A percentile compares a stretch with the other conserved stretches of the same genome.
phyloP scores from a whole-genome alignment of 2,329 filamentous ascomycete species.

The Massarina eburnea region DNA sequence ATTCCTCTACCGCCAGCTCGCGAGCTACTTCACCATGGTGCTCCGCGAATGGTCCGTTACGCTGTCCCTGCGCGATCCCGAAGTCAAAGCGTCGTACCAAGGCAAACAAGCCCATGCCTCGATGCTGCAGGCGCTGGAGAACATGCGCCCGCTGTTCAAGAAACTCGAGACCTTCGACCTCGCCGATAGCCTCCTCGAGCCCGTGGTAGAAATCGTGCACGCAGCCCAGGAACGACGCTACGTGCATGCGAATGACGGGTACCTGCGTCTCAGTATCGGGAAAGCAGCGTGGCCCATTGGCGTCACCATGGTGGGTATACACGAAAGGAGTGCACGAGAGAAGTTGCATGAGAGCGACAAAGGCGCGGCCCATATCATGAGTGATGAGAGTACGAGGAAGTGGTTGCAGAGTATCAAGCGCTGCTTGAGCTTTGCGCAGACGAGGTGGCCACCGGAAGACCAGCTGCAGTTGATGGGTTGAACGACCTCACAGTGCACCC shows the following conservation, averaged over 20 bases:
- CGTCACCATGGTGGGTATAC: constrained; percentile 99
- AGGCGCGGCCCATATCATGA: constrained; percentile 91
- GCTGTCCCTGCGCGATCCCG: constrained; percentile 61
- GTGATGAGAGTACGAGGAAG: constrained; percentile 92
- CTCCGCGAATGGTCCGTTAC: constrained; percentile 82
- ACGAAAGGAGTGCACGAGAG: constrained; percentile 92
- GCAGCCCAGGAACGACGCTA: constrained; percentile 89
- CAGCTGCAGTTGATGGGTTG: constrained; percentile 92
- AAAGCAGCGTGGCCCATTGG: constrained; percentile 99
- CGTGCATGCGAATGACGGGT: constrained; percentile 95
- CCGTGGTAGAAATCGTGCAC: constrained; percentile 87
- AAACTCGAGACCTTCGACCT: constrained; percentile 82
- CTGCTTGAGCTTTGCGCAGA: constrained; percentile 93
- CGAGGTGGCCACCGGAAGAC: constrained; percentile 92
- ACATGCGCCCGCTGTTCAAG: constrained; percentile 86
- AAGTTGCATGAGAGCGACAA: constrained; percentile 81
- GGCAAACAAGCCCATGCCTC: constrained; percentile 80
- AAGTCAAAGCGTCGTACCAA: constrained; percentile 70
- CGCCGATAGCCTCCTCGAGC: constrained; percentile 75
- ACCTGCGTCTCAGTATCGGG: constrained; percentile 87
- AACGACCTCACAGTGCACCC: no score
- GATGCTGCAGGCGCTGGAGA: constrained; percentile 84
- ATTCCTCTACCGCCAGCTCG: constrained; percentile 83
- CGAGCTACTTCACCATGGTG: constrained; percentile 97
- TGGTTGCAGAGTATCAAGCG: constrained; percentile 97